Percentiles rank a stretch among this genome's conserved stretches.
Conservation (phyloP, 192 early-diverging fungal species). For the Entophlyctis helioformis region DNA sequence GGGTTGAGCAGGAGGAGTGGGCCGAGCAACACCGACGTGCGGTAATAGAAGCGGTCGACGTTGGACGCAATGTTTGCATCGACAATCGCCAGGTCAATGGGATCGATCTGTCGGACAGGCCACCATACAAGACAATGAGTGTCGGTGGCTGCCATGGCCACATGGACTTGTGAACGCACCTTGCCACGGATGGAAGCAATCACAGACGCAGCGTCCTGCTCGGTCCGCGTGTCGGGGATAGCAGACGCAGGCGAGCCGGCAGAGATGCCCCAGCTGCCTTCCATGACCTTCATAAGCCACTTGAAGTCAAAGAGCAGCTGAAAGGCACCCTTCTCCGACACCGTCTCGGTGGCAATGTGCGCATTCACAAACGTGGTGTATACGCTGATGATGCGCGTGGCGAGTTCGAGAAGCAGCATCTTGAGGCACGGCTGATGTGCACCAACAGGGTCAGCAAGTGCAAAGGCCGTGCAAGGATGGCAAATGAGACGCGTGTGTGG, state of each 20-base stretch:
- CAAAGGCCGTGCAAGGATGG: no score
- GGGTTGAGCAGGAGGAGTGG: slow-evolving; percentile 33
- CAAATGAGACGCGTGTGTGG: slow-evolving; percentile 1
- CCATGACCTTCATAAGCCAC: slow-evolving; percentile 36
- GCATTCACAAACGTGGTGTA: slow-evolving; percentile 8
- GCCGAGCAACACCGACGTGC: slow-evolving; percentile 40
- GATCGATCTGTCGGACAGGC: slow-evolving; percentile 60
- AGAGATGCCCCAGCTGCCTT: slow-evolving; percentile 3
- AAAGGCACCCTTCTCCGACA: slow-evolving; percentile 41
- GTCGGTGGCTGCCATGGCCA: no score
- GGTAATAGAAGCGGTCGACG: slow-evolving; percentile 45
- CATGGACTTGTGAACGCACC: no score
- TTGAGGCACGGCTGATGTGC: no score
- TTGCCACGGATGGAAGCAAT: neutral
- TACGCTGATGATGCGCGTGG: slow-evolving; percentile 3
- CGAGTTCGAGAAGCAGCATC: slow-evolving; percentile 10
- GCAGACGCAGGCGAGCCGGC: neutral
- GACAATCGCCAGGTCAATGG: slow-evolving; percentile 46
- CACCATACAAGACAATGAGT: no score
- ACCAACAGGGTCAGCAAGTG: no score
- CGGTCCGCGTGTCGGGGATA: neutral
- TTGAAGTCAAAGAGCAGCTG: slow-evolving; percentile 56
- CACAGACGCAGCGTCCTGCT: slow-evolving; percentile 3
- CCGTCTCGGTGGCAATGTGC: no score
- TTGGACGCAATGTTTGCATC: slow-evolving; percentile 32